phyloP scores from a whole-genome alignment of 805 yeast species.

The Candida ovalis region DNA sequence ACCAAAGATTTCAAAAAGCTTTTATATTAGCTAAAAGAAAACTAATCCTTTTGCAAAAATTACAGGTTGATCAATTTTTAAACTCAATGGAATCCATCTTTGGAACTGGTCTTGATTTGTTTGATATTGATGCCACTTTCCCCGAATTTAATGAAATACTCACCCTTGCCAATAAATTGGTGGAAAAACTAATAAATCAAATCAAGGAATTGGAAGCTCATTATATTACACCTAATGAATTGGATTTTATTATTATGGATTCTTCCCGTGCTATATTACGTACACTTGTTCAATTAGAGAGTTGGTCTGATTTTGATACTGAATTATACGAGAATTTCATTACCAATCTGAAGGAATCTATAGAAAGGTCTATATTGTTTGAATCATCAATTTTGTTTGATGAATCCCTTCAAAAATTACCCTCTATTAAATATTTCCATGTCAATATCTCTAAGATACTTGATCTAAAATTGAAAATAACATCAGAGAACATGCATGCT shows the following conservation, averaged over 20 bases:
- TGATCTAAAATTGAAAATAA: conserved; percentile 13
- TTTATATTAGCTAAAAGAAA: conserved; percentile 45
- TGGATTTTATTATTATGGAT: conserved; percentile 47
- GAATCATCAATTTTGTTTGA: conserved; percentile 56
- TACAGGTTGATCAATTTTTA: conserved; percentile 30
- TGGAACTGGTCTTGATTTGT: conserved; percentile 10
- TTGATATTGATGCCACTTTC: conserved; percentile 14
- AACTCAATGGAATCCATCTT: conserved; percentile 33
- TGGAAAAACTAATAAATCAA: conserved; percentile 37
- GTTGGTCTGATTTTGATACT: conserved; percentile 50
- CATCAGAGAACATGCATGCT: conserved; percentile 16
- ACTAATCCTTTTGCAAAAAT: conserved; percentile 20
- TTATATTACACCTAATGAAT: conserved; percentile 45
- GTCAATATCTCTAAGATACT: conserved; percentile 11
- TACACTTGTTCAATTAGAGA: conserved; percentile 47
- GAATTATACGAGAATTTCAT: conserved; percentile 38
- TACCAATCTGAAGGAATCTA: conserved; percentile 39
- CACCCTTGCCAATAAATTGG: conserved; percentile 17
- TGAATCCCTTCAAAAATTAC: conserved; percentile 32
- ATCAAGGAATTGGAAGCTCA: conserved; percentile 49
- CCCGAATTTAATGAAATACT: conserved; percentile 19
- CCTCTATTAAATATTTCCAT: conserved; percentile 12
- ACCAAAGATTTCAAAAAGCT: conserved; percentile 41
- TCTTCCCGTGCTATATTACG: conserved; percentile 44
- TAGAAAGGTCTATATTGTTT: conserved; percentile 52